Evolutionary conservation across 441 rosid genomes (phyloP).

Genomic region (Adansonia rubrostipa): DNA sequence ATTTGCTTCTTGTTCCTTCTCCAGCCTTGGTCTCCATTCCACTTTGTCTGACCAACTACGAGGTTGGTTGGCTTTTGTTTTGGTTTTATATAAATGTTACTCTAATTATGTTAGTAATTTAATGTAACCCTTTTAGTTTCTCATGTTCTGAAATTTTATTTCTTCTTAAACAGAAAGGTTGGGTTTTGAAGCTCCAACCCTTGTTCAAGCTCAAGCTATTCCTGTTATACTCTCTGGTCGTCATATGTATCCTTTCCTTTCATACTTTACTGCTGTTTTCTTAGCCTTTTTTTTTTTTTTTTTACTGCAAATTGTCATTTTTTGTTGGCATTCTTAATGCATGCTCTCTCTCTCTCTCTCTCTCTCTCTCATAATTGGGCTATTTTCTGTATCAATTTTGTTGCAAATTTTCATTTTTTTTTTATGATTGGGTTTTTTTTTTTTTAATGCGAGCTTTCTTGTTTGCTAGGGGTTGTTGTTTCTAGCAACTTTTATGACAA

Average conservation of each 20-base stretch:
- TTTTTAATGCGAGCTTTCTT: not conserved
- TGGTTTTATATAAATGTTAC: not conserved
- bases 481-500: not conserved
- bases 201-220: constrained; percentile 90
- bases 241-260: constrained; percentile 70
- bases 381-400: not conserved
- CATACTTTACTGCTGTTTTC: not conserved
- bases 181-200: constrained; percentile 83
- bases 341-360: not conserved
- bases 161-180: constrained; percentile 60
- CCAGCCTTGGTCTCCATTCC: constrained; percentile 79
- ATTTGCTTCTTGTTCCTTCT: constrained; percentile 81
- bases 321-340: not conserved
- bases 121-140: not conserved
- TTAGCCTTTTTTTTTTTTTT: not conserved
- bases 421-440: not conserved
- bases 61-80: constrained; percentile 42
- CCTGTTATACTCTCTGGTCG: constrained; percentile 90
- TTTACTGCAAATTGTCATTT: no score
- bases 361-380: not conserved
- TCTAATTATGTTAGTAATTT: not conserved
- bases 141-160: not conserved
- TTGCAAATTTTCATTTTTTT: not conserved
- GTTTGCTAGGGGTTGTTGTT: not conserved
- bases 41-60: constrained; percentile 69